phyloP scores from a whole-genome alignment of 176 grass and related monocot genomes.

The Luzula sylvatica region DNA sequence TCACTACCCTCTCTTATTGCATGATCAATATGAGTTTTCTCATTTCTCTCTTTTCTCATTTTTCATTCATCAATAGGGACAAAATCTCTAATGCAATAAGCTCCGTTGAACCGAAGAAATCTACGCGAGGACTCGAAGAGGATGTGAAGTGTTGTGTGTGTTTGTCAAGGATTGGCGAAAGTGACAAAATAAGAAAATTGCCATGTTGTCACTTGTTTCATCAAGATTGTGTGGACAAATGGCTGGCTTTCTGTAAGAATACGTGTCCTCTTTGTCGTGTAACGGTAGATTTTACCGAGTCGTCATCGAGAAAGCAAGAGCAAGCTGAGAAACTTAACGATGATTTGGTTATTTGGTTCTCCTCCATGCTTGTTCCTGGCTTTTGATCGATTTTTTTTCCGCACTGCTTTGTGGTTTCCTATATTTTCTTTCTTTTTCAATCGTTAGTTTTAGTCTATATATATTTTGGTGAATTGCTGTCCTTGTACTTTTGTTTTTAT shows the following conservation, averaged over 20 bases:
- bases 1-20: neutral
- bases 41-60: slow-evolving; percentile 32
- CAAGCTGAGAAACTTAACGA: slow-evolving; percentile 24
- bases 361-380: slow-evolving; percentile 53
- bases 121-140: neutral
- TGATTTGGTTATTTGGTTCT: slow-evolving; percentile 68
- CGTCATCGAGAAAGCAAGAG: slow-evolving; percentile 2
- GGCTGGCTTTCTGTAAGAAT: slow-evolving; percentile 42
- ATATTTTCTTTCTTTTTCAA: neutral
- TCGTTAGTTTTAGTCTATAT: no score
- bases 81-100: neutral
- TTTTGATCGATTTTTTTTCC: no score
- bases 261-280: slow-evolving; percentile 72
- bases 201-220: slow-evolving; percentile 58
- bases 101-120: neutral
- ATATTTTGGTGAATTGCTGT: no score
- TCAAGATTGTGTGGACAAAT: slow-evolving; percentile 51
- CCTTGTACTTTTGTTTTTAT: no score
- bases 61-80: slow-evolving; percentile 36
- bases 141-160: slow-evolving; percentile 54
- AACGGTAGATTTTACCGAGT: slow-evolving; percentile 18
- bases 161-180: slow-evolving; percentile 26
- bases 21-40: slow-evolving; percentile 40
- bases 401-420: neutral
- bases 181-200: slow-evolving; percentile 35